Evolutionary conservation across 768 basidiomycete genomes (phyloP), one percentile per base, ranked within the genome.

Genomic region (Leccinum olivaceopallidum): DNA sequence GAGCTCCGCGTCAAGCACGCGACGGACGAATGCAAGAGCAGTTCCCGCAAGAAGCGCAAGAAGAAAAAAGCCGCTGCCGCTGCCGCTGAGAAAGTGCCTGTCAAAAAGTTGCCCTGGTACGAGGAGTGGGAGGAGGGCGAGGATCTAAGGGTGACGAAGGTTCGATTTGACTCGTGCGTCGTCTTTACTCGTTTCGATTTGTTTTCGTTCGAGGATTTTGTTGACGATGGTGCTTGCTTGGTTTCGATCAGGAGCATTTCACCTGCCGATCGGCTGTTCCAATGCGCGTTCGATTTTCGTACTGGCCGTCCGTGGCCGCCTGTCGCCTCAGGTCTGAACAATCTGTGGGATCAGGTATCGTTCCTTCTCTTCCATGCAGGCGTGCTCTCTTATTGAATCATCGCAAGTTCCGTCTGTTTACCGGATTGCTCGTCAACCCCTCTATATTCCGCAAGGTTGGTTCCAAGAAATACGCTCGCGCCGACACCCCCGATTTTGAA

Each of bases 51-150:
- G 71, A 84, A 76, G 68, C 79, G 77, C 67, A 84, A 81, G 69
- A 76, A 69, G 60, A 76, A 73, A 55, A 72, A 71, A 37, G 63
- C 65, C 4, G 57, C 24, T 49, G 48, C 68, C 58, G 65, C 51
- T 9, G 48, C n/a, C 18, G 39, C 49, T 5, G 65, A 65, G 20
- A 66, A 37, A 13, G 58, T 63, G 18, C 67, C 69, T 2, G 60
- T 61, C 51, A 72, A 71, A 34, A 73, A 70, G 55, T 56, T 67
- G 18, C 76, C 77, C 47, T 92, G 89, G 89, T 89, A 81, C 76
- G 84, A 89, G 60, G 76, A 83, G n/a, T 92, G 90, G 90, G 82
- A 81, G 54, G 83, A 87, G 47, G 77, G 75, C 4, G 89, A 91
- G 69, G 72, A 78, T 53, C 72, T 79, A 34, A 76, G 84, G 60